These are phyloP conservation scores for Dalbergia cochinchinensis DNA, from an alignment of 306 rosid genomes.

Conservation along the genomic window DNA sequence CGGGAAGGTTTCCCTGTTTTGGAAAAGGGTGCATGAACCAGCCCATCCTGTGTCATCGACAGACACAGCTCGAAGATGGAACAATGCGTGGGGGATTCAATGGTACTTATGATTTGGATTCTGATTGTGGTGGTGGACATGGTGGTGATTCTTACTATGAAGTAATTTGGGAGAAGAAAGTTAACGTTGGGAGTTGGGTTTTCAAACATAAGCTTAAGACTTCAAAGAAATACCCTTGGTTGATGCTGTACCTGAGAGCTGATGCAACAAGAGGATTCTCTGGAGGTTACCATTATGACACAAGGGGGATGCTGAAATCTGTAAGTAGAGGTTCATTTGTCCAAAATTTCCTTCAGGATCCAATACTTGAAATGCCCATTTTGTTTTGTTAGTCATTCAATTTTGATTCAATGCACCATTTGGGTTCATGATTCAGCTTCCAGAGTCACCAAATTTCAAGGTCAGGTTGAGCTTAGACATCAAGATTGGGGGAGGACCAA, in stretches of 20 bases:
- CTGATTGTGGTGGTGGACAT: slow-evolving; percentile 32
- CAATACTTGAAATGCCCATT: background rate
- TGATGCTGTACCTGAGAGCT: slow-evolving; percentile 89
- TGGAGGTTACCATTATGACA: slow-evolving; percentile 89
- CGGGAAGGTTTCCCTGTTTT: slow-evolving; percentile 72
- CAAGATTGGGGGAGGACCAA: slow-evolving; percentile 61
- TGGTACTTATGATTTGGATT: slow-evolving; percentile 67
- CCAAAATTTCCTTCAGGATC: slow-evolving; percentile 1
- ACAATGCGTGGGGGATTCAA: slow-evolving; percentile 55
- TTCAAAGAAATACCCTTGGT: slow-evolving; percentile 82
- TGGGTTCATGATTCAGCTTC: slow-evolving; percentile 52
- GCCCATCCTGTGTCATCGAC: slow-evolving; percentile 47
- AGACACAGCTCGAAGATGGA: background rate
- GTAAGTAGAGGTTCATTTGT: slow-evolving; percentile 53
- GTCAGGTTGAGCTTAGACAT: slow-evolving; percentile 54
- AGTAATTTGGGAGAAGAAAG: slow-evolving; percentile 83
- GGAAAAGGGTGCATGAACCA: slow-evolving; percentile 87
- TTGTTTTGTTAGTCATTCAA: too few species aligned
- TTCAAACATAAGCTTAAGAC: slow-evolving; percentile 77
- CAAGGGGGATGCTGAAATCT: slow-evolving; percentile 81
- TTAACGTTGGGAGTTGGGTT: slow-evolving; percentile 74
- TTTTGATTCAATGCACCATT: slow-evolving; percentile 25
- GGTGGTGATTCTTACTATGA: slow-evolving; percentile 56
- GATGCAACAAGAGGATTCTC: slow-evolving; percentile 86
- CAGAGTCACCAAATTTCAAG: slow-evolving; percentile 55